Conservation (phyloP, 371 early-diverging fungal species). For the Mucor saturninus region DNA sequence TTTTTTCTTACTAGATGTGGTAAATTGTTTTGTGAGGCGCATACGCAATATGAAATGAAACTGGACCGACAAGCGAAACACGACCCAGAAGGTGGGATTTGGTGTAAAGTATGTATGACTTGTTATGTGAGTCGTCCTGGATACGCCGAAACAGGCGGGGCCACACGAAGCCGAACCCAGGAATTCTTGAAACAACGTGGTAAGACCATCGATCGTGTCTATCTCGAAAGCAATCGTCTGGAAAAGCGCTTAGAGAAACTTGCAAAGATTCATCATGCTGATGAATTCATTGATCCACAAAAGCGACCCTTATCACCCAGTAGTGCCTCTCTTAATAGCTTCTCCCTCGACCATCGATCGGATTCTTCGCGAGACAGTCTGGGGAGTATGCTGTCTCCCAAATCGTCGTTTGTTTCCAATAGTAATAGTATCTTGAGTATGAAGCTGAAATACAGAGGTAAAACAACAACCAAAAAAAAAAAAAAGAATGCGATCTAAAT, state of each 20-base stretch:
- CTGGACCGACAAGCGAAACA: constrained; percentile 70
- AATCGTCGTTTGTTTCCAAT: constrained; percentile 42
- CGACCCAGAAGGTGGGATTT: constrained; percentile 71
- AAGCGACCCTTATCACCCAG: constrained; percentile 15
- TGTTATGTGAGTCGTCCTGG: constrained; percentile 68
- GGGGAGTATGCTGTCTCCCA: constrained; percentile 40
- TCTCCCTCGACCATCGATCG: constrained; percentile 30
- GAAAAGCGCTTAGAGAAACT: constrained; percentile 84
- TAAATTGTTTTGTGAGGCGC: constrained; percentile 69
- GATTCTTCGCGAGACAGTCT: constrained; percentile 49
- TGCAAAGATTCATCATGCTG: constrained; percentile 47
- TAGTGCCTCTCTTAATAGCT: constrained; percentile 26
- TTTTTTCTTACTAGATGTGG: constrained; percentile 64
- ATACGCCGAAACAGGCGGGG: constrained; percentile 46
- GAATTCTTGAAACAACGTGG: constrained; percentile 64
- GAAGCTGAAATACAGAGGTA: constrained; percentile 56
- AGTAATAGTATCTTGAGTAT: constrained; percentile 50
- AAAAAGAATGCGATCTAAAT: background rate
- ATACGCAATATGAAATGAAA: constrained; percentile 73
- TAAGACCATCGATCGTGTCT: constrained; percentile 65
- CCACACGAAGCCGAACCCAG: constrained; percentile 53
- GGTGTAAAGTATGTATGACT: constrained; percentile 77
- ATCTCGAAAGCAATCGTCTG: constrained; percentile 83
- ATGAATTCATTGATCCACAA: constrained; percentile 5
- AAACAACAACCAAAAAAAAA: background rate